Percentiles rank a stretch among this genome's conserved stretches.
Conservation (phyloP, 306 rosid genomes). For the Castanospermum australe region DNA sequence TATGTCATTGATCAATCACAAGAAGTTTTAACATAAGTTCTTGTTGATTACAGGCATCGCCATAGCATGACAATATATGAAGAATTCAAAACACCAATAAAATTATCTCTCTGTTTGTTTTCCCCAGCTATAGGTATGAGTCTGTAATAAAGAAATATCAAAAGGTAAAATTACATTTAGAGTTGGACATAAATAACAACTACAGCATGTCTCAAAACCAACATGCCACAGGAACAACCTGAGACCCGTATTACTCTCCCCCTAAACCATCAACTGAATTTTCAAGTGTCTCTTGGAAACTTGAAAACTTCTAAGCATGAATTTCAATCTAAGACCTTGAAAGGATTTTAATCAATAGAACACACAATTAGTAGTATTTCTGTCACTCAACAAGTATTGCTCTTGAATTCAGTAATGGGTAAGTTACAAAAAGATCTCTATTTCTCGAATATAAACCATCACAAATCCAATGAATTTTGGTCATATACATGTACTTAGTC, state of each 20-base stretch:
- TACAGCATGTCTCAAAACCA: neutral
- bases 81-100: neutral
- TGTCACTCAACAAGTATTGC: neutral
- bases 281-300: neutral
- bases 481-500: neutral
- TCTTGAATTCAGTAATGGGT: neutral
- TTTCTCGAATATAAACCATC: neutral
- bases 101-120: neutral
- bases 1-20: neutral
- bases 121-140: neutral
- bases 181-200: neutral
- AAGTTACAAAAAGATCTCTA: neutral
- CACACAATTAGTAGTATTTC: neutral
- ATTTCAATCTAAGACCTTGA: neutral
- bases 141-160: neutral
- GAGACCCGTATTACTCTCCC: constrained; percentile 1
- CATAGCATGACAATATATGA: neutral
- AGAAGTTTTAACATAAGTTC: neutral
- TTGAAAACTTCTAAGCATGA: neutral
- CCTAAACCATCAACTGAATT: neutral
- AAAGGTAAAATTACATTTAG: neutral
- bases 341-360: neutral
- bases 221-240: neutral
- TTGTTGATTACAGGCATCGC: neutral
- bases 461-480: neutral